A percentile compares a stretch with the other conserved stretches of the same genome.
phyloP scores from a whole-genome alignment of 331 rosid genomes.

The Stylosanthes scabra region DNA sequence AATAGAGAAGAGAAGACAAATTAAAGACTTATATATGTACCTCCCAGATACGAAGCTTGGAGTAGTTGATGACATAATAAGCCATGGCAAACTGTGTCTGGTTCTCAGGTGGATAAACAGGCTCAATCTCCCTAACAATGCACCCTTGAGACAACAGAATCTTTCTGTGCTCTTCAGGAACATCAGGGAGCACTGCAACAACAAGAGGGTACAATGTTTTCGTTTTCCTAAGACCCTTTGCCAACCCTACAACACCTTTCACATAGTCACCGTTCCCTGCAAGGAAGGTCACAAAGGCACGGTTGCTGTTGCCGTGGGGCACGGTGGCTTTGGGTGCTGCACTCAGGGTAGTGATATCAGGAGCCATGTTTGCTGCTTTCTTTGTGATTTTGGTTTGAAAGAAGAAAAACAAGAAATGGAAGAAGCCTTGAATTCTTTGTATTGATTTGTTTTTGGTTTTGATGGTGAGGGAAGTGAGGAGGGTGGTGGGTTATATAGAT shows the following conservation, averaged over 20 bases:
- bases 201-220: constrained; percentile 73
- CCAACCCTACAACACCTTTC: constrained; percentile 91
- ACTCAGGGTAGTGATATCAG: constrained; percentile 31
- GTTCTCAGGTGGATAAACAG: constrained; percentile 71
- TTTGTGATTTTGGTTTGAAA: background rate
- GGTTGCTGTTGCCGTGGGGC: constrained; percentile 1
- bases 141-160: constrained; percentile 71
- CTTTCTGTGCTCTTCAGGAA: constrained; percentile 70
- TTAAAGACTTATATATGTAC: constrained; percentile 22
- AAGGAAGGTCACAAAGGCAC: constrained; percentile 80
- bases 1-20: background rate
- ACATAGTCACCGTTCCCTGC: constrained; percentile 88
- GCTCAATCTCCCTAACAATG: constrained; percentile 68
- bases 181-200: constrained; percentile 83
- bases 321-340: constrained; percentile 11
- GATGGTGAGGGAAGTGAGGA: background rate
- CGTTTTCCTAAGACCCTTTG: constrained; percentile 76
- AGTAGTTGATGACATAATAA: constrained; percentile 88
- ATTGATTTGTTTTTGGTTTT: constrained; percentile 1
- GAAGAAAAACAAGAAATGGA: background rate
- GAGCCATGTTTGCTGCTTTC: constrained; percentile 52
- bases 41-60: constrained; percentile 94
- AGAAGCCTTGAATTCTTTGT: no score
- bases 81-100: constrained; percentile 87
- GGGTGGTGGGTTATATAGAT: constrained; percentile 51